These are phyloP conservation scores for Berberis vulgaris DNA, from an alignment of 164 flowering plant genomes.

Conservation along the genomic window DNA sequence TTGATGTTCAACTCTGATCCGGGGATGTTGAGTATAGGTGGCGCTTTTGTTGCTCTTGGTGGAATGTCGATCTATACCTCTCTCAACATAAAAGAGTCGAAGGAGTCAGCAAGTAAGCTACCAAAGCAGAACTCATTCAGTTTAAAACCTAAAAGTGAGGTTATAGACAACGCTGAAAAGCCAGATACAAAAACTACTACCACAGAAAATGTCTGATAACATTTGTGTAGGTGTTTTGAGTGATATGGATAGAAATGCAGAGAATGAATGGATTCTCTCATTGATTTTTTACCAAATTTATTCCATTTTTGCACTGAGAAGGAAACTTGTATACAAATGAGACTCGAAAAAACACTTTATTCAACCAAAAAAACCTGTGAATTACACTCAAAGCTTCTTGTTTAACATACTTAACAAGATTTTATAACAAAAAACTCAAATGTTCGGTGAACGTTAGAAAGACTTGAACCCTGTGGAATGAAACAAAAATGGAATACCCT, in stretches of 20 bases:
- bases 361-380: too few relatives aligned
- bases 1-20: constrained; percentile 61
- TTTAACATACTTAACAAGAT: too few relatives aligned
- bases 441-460: background rate
- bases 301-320: background rate
- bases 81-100: constrained; percentile 34
- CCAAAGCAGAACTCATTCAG: constrained; percentile 20
- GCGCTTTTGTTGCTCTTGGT: constrained; percentile 56
- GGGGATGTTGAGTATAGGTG: constrained; percentile 57
- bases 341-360: background rate
- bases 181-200: constrained; percentile 9
- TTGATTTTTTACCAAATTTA: background rate
- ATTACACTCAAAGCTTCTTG: too few relatives aligned
- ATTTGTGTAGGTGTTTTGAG: constrained; percentile 8
- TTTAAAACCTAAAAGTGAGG: constrained; percentile 23
- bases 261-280: background rate
- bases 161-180: constrained; percentile 4
- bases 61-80: constrained; percentile 74
- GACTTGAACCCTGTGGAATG: background rate
- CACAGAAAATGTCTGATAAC: background rate
- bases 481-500: background rate
- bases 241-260: background rate
- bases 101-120: constrained; percentile 22
- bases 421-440: too few relatives aligned
- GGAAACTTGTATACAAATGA: background rate